Evolutionary conservation across 2,329 filamentous ascomycete species (phyloP).

Genomic region (Trichoderma sp.): DNA sequence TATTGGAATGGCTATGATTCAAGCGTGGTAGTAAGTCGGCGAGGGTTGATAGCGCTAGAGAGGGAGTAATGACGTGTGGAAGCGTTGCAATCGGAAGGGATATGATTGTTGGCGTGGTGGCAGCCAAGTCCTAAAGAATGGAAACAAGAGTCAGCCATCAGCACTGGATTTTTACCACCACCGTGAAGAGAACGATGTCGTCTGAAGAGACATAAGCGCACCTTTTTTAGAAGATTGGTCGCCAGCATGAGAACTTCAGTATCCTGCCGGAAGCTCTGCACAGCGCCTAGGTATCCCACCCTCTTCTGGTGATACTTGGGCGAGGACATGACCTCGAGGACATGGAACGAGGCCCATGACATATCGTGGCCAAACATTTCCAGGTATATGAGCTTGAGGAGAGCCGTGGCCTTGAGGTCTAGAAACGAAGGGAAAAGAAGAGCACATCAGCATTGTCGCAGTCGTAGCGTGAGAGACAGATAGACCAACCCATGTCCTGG

Average conservation of each 20-base stretch:
- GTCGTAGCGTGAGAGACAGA: neutral
- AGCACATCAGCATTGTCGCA: constrained; percentile 13
- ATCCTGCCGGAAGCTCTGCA: constrained; percentile 93
- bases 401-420: constrained; percentile 95
- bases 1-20: constrained; percentile 79
- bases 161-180: neutral
- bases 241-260: constrained; percentile 98
- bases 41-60: constrained; percentile 85
- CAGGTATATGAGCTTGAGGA: constrained; percentile 94
- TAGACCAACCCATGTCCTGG: constrained; percentile 80
- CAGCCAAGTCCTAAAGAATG: constrained; percentile 64
- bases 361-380: constrained; percentile 99
- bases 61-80: constrained; percentile 93
- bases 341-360: constrained; percentile 99
- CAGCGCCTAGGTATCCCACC: constrained; percentile 90
- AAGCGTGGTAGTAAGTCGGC: constrained; percentile 85
- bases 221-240: constrained; percentile 95
- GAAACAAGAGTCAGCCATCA: neutral
- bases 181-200: neutral
- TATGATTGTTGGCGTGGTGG: constrained; percentile 74
- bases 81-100: constrained; percentile 85
- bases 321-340: constrained; percentile 98
- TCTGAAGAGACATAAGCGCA: constrained; percentile 36
- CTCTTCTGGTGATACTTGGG: constrained; percentile 93
- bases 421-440: constrained; percentile 9